Evolutionary conservation across 2,329 filamentous ascomycete genomes (phyloP), one percentile per base, ranked within the genome.

Genomic region (Paracoccidioides lutzii): DNA sequence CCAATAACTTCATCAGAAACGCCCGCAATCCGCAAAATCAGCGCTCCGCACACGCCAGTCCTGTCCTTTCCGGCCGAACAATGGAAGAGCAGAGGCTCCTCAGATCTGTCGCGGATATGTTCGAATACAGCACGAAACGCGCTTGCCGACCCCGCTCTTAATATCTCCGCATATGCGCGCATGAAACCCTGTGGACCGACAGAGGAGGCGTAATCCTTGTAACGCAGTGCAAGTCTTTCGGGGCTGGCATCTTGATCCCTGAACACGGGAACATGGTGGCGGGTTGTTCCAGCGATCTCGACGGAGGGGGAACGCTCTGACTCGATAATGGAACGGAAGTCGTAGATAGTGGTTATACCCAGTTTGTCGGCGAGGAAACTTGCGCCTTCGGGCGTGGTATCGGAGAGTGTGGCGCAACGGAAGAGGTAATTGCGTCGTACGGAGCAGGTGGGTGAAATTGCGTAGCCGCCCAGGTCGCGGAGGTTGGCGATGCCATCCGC

Each of bases 11-110:
- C 66, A 59, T 82, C 76, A 1, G 75, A 68, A 0, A 87, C 81
- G 3, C 82, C 82, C 7, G 81, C 81, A 33, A 88, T 74, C 32
- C 78, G 71, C 42, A 88, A 74, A 7, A 90, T 66, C 43, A 90
- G 62, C 3, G 84, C 86, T 51, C 81, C 79, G 46, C 88, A 71
- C 4, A 90, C 77, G 2, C 87, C 87, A 0, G 87, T 90, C 45
- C 87, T 77, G 67, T 90, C 87, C 69, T 90, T 90, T 10, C 87
- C 87, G 0, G 84, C 85, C 0, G 85, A 87, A 68, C 87, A 90
- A 65, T 90, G 85, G 6, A 89, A 73, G 5, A 88, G 72, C 8
- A 85, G 69, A 6, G 83, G 81, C 1, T 71, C 59, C 2, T 70
- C 63, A 2, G 74, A 61, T 4, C 65, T 61, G 45, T 73, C 60